Percentiles rank a stretch among this genome's conserved stretches.
Conservation (phyloP, 768 basidiomycete genomes). For the Rhodotorula sphaerocarpa region DNA sequence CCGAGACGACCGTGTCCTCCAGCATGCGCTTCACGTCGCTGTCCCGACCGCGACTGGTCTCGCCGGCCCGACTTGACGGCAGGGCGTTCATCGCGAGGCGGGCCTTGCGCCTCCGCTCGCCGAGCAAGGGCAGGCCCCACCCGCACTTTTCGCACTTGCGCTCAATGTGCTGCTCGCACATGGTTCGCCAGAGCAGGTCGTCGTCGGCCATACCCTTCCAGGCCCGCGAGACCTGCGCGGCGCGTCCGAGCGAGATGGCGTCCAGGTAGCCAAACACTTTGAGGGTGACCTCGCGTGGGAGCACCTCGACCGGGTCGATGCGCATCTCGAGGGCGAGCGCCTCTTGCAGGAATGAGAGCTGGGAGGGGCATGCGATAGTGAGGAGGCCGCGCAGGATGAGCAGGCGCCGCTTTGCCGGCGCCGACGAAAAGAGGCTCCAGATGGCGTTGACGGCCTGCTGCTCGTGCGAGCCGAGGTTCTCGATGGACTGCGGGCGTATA, state of each 20-base stretch:
- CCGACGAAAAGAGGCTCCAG: constrained; percentile 95
- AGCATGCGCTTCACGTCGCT: constrained; percentile 8
- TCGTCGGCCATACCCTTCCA: constrained; percentile 92
- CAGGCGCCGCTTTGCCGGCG: constrained; percentile 78
- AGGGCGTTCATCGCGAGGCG: constrained; percentile 28
- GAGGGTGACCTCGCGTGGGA: constrained; percentile 86
- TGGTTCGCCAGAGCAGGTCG: constrained; percentile 85
- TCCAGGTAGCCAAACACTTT: constrained; percentile 80
- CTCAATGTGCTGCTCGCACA: constrained; percentile 97
- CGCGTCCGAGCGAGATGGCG: constrained; percentile 71
- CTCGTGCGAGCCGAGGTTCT: constrained; percentile 70
- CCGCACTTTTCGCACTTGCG: constrained; percentile 94
- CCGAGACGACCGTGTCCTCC: constrained; percentile 20
- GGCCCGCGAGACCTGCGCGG: constrained; percentile 71
- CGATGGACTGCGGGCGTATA: constrained; percentile 59
- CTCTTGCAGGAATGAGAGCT: constrained; percentile 89
- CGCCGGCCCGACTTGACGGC: constrained; percentile 15
- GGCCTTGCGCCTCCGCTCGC: constrained; percentile 54
- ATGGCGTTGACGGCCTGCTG: constrained; percentile 79
- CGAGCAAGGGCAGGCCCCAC: constrained; percentile 88
- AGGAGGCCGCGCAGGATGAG: constrained; percentile 93
- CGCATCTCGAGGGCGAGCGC: constrained; percentile 85
- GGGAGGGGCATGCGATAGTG: constrained; percentile 99
- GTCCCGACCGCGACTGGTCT: constrained; percentile 12
- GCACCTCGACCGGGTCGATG: constrained; percentile 82